Base-by-base conservation (phyloP, 306 rosid genomes). In the Cicer yamashitae region DNA sequence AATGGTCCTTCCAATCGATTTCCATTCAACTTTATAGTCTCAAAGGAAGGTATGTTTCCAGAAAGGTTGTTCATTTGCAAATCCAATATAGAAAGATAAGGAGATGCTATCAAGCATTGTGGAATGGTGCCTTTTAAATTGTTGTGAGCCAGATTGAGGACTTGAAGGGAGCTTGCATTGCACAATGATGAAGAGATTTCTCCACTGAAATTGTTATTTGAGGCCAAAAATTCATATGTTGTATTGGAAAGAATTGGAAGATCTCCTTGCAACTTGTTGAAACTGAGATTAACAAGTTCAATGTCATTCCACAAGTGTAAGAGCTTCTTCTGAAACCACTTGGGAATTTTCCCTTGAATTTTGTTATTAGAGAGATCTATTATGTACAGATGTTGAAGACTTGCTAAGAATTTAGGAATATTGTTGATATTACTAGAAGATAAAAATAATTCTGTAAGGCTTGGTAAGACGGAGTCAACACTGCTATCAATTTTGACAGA, bases 1-100 rank as follows among this genome's bases (percentile, higher is more conserved):
- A 82, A 7, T 4, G 71, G 34, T 25, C 91, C 88, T 25, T 74
- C 65, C n/a, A 82, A 13, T 6, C 20, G 80, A 8, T 87, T 84
- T 12, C n/a, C 45, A 41, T 84, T 74, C 1, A 87, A 87, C 72
- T 67, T 67, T 46, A 46, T 46, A 1, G 72, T 69, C 51, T 53
- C 37, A n/a, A 86, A 51, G 1, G 0, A 0, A 43, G 83, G 79
- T 0, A 86, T 15, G 37, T 22, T 46, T 6, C 89, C 89, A 10
- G 7, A 1, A 38, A 85, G 69, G 1, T 43, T 61, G 39, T 86
- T 86, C 34, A 7, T 79, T 8, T 43, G 73, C 45, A 86, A 2
- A 61, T 85, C 82, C 69, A 85, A 30, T 1, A 68, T 71, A 0
- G 3, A 3, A 6, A 85, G 82, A 5, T 0, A 3, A 37, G 17